These are phyloP conservation scores for Suillus placidus DNA, from an alignment of 768 basidiomycete genomes.

Conservation along the genomic window DNA sequence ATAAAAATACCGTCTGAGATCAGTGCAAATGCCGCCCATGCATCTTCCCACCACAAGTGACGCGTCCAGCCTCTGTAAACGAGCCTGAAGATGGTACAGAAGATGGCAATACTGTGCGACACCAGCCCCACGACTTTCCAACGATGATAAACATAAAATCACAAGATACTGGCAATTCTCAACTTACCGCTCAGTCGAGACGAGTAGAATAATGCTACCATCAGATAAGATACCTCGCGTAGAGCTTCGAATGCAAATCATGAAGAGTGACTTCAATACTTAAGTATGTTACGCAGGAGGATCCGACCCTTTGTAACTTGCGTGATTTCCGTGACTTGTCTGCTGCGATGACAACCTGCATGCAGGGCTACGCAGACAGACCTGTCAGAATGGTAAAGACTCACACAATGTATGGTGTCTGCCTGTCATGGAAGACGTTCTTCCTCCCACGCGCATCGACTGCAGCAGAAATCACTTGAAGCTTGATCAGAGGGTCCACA, in stretches of 20 bases:
- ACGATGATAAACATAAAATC: background rate
- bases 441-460: too few species aligned
- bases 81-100: slow-evolving; percentile 27
- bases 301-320: background rate
- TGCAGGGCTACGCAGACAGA: too few species aligned
- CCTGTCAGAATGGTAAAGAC: too few species aligned
- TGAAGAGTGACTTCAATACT: background rate
- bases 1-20: slow-evolving; percentile 13
- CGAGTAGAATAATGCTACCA: background rate
- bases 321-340: background rate
- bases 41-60: slow-evolving; percentile 35
- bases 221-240: background rate
- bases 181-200: background rate
- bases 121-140: slow-evolving; percentile 19
- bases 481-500: too few species aligned
- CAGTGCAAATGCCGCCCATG: slow-evolving; percentile 27
- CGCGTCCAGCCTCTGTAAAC: slow-evolving; percentile 22
- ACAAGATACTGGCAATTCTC: background rate
- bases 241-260: background rate
- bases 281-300: background rate
- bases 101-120: slow-evolving; percentile 27
- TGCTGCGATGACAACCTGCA: background rate
- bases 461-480: too few species aligned
- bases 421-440: too few species aligned
- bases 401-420: too few species aligned